Percentiles rank a stretch among this genome's conserved stretches.
Conservation (phyloP, 352 stramenopile species). For the Phytopythium mirpurense region DNA sequence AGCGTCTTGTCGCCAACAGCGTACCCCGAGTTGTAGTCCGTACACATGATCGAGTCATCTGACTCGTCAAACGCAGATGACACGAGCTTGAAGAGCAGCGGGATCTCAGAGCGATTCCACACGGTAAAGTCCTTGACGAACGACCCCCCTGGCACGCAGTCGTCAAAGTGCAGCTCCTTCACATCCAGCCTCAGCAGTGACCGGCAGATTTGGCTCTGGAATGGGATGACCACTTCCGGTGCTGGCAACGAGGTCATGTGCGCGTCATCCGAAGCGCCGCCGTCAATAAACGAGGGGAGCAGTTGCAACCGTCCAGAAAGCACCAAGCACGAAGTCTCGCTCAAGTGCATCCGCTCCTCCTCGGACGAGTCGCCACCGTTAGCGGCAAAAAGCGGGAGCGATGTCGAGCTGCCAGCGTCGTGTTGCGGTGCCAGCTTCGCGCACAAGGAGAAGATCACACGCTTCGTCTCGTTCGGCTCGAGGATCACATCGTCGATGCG, state of each 20-base stretch:
- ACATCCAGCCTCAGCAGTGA: slow-evolving; percentile 81
- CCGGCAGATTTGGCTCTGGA: slow-evolving; percentile 80
- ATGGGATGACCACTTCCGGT: slow-evolving; percentile 63
- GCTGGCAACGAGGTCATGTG: slow-evolving; percentile 24
- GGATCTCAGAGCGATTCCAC: slow-evolving; percentile 88
- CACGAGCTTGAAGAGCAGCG: slow-evolving; percentile 80
- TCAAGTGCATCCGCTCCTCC: slow-evolving; percentile 77
- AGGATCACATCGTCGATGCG: slow-evolving; percentile 57
- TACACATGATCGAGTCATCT: slow-evolving; percentile 70
- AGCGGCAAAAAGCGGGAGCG: slow-evolving; percentile 12
- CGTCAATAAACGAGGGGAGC: slow-evolving; percentile 35
- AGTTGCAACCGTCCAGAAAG: slow-evolving; percentile 61
- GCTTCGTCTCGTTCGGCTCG: slow-evolving; percentile 60
- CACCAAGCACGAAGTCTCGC: slow-evolving; percentile 78
- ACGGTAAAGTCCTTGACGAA: slow-evolving; percentile 90
- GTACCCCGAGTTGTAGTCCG: slow-evolving; percentile 86
- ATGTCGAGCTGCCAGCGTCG: slow-evolving; percentile 9
- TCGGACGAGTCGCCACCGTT: slow-evolving; percentile 68
- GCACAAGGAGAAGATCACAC: slow-evolving; percentile 71
- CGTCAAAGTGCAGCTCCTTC: slow-evolving; percentile 87
- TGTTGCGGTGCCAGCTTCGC: slow-evolving; percentile 43
- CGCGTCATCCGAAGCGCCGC: slow-evolving; percentile 8
- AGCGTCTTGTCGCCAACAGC: slow-evolving; percentile 76
- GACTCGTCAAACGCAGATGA: slow-evolving; percentile 69
- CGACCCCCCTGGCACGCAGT: slow-evolving; percentile 79